A percentile compares a stretch with the other conserved stretches of the same genome.
Conservation (phyloP, 768 basidiomycete genomes). For the Sistotremastrum niveocremeum region DNA sequence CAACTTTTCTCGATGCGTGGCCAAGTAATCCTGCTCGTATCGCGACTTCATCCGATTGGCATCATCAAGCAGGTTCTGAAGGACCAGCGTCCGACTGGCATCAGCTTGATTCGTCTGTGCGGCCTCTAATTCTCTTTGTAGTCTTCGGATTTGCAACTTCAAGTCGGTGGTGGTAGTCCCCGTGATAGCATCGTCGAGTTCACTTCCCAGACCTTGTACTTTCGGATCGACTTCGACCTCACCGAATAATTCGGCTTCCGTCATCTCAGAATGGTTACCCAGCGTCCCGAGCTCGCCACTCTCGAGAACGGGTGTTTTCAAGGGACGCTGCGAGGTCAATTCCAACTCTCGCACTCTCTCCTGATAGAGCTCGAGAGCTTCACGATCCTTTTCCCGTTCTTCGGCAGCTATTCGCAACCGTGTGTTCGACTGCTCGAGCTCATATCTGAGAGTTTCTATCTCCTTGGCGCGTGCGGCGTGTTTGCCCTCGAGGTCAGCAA, state of each 20-base stretch:
- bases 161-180: conserved; percentile 87
- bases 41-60: conserved; percentile 81
- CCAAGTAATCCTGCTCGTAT: conserved; percentile 80
- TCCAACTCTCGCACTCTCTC: conserved; percentile 86
- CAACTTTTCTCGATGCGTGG: conserved; percentile 71
- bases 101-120: conserved; percentile 65
- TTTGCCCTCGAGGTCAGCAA: conserved; percentile 68
- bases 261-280: conserved; percentile 15
- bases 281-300: conserved; percentile 11
- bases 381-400: conserved; percentile 66
- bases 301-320: conserved; percentile 15
- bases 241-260: conserved; percentile 34
- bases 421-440: conserved; percentile 61
- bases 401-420: conserved; percentile 54
- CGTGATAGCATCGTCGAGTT: conserved; percentile 74
- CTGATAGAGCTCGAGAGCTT: conserved; percentile 80
- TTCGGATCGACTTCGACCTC: conserved; percentile 16
- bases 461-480: conserved; percentile 52
- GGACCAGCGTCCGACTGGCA: conserved; percentile 61
- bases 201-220: conserved; percentile 58
- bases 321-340: conserved; percentile 40
- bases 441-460: conserved; percentile 55
- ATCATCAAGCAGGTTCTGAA: conserved; percentile 85
- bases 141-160: conserved; percentile 72
- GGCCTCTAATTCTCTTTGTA: conserved; percentile 69